Percentiles rank a stretch among this genome's conserved stretches.
These are phyloP conservation scores for Colletotrichum neosansevieriae DNA, from an alignment of 2,329 filamentous ascomycete genomes.

Conservation along the genomic window DNA sequence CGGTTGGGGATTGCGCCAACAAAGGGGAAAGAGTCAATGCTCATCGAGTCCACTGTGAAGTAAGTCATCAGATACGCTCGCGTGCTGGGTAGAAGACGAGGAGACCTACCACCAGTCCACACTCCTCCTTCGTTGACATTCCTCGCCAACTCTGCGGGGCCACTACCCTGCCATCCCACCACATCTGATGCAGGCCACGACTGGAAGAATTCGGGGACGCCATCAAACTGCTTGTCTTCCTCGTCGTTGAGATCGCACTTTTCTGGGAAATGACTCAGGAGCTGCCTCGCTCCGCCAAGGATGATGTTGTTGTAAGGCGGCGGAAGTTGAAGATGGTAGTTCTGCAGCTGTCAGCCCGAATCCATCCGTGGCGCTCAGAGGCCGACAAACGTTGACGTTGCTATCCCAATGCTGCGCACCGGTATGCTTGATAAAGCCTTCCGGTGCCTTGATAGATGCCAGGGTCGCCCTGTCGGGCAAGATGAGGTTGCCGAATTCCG, in stretches of 20 bases:
- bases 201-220: background rate
- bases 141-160: background rate
- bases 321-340: constrained; percentile 14
- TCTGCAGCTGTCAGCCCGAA: background rate
- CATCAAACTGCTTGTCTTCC: constrained; percentile 3
- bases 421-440: constrained; percentile 15
- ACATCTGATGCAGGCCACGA: constrained; percentile 7
- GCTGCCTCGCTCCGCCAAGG: constrained; percentile 2
- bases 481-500: constrained; percentile 41
- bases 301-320: constrained; percentile 13
- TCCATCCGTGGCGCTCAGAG: background rate
- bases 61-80: background rate
- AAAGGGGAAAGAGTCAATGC: constrained; percentile 9
- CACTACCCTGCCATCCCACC: background rate
- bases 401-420: constrained; percentile 17
- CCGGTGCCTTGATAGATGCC: background rate
- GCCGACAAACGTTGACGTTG: constrained; percentile 6
- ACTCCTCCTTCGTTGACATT: background rate
- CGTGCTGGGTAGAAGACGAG: rapidly evolving
- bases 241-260: constrained; percentile 6
- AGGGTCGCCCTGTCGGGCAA: background rate
- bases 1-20: background rate
- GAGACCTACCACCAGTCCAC: constrained; percentile 6
- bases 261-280: background rate
- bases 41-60: constrained; percentile 5